These are phyloP conservation scores for Auriculariales sp. DNA, from an alignment of 768 basidiomycete genomes.

Conservation along the genomic window DNA sequence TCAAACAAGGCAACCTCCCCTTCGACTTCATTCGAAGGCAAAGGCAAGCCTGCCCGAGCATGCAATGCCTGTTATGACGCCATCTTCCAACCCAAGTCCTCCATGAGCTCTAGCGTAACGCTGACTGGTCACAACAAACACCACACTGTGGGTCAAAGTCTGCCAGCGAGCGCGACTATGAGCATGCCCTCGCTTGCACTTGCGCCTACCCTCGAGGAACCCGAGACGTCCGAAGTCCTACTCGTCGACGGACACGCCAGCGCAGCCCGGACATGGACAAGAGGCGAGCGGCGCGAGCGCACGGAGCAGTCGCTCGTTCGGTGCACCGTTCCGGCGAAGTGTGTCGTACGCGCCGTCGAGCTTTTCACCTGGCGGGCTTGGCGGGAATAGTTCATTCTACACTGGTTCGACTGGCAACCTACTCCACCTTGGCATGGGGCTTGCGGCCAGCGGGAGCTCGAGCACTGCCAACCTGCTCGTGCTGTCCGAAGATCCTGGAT, in stretches of 20 bases:
- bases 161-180: neutral
- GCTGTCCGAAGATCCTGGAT: no score
- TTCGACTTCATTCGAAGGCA: no score
- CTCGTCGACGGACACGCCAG: slow-evolving; percentile 1
- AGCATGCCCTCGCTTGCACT: neutral
- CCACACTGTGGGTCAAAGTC: neutral
- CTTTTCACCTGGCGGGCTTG: neutral
- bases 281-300: neutral
- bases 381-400: no score
- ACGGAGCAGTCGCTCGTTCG: neutral
- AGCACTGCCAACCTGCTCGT: neutral
- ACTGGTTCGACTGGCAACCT: slow-evolving; percentile 1
- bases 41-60: slow-evolving; percentile 53
- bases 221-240: neutral
- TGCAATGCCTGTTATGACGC: slow-evolving; percentile 80
- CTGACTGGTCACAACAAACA: neutral
- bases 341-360: neutral
- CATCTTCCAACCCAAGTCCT: slow-evolving; percentile 33
- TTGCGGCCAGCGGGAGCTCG: neutral
- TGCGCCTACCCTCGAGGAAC: neutral
- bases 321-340: neutral
- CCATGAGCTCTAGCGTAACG: neutral
- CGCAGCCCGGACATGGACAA: neutral
- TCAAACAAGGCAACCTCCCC: no score
- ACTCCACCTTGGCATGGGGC: neutral